Conservation (phyloP, 1,284 basidiomycete genomes). For the Moniliophthora roreri region DNA sequence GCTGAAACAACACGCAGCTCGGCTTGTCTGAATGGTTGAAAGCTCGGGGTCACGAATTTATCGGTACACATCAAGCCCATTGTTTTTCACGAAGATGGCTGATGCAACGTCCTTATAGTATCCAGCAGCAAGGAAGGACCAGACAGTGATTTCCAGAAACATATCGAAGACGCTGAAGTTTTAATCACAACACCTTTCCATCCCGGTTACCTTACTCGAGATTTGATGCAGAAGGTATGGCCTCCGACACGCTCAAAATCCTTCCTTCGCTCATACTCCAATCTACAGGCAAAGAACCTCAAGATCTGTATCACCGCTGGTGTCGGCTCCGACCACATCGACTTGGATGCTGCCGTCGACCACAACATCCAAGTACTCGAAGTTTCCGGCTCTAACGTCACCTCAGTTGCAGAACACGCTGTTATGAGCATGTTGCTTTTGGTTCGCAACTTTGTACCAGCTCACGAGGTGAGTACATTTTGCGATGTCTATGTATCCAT, state of each 20-base stretch:
- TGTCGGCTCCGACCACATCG: slow-evolving; percentile 92
- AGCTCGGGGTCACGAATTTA: too few species aligned
- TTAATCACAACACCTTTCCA: slow-evolving; percentile 93
- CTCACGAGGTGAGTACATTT: slow-evolving; percentile 58
- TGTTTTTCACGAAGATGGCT: background rate
- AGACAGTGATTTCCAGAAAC: slow-evolving; percentile 85
- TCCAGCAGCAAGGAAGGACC: slow-evolving; percentile 35
- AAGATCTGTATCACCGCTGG: slow-evolving; percentile 91
- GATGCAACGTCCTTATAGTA: slow-evolving; percentile 34
- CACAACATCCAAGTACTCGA: slow-evolving; percentile 33
- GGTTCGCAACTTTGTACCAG: slow-evolving; percentile 68
- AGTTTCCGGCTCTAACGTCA: too few species aligned
- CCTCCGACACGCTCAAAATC: too few species aligned
- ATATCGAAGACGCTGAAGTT: slow-evolving; percentile 79
- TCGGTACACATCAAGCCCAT: too few species aligned
- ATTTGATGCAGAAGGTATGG: slow-evolving; percentile 50
- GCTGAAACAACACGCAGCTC: too few species aligned
- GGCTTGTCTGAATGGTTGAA: too few species aligned
- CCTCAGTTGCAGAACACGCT: too few species aligned
- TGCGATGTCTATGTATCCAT: background rate
- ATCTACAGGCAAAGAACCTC: background rate
- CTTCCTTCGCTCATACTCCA: background rate
- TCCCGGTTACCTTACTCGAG: slow-evolving; percentile 61
- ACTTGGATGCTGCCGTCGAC: slow-evolving; percentile 86
- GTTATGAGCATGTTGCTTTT: too few species aligned